phyloP scores from a whole-genome alignment of 225 moss, liverwort and hornwort species.

The Asterella californica region DNA sequence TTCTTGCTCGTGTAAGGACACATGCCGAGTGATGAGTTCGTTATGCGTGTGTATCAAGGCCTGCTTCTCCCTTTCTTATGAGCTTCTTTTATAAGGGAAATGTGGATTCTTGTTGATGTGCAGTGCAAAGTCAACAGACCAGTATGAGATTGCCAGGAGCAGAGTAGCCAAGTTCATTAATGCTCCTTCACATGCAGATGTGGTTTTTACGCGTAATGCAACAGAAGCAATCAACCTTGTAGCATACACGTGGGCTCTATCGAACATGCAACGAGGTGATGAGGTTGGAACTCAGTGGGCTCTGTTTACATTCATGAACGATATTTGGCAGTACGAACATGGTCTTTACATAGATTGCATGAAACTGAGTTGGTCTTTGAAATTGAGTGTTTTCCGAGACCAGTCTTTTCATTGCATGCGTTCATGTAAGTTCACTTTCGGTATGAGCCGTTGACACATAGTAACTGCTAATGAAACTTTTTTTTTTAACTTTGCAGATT shows the following conservation, averaged over 20 bases:
- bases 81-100: not conserved
- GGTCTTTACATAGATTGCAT: not conserved
- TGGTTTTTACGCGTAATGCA: conserved; percentile 91
- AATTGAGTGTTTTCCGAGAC: not conserved
- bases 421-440: not conserved
- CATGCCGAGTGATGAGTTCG: not conserved
- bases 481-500: conserved; percentile 43
- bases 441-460: not conserved
- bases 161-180: conserved; percentile 79
- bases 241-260: conserved; percentile 72
- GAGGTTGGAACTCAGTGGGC: conserved; percentile 51
- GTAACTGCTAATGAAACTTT: not conserved
- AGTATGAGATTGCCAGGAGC: conserved; percentile 71
- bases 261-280: conserved; percentile 72
- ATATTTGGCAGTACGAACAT: not conserved
- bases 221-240: conserved; percentile 94
- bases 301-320: not conserved
- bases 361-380: not conserved
- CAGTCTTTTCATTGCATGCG: not conserved
- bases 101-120: conserved; percentile 26
- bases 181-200: conserved; percentile 67
- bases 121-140: conserved; percentile 90
- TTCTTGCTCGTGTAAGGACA: not conserved
- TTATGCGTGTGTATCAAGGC: not conserved
- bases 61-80: not conserved